A percentile compares a stretch with the other conserved stretches of the same genome.
Evolutionary conservation across 768 basidiomycete species (phyloP).

Genomic region (Boletus sp.): DNA sequence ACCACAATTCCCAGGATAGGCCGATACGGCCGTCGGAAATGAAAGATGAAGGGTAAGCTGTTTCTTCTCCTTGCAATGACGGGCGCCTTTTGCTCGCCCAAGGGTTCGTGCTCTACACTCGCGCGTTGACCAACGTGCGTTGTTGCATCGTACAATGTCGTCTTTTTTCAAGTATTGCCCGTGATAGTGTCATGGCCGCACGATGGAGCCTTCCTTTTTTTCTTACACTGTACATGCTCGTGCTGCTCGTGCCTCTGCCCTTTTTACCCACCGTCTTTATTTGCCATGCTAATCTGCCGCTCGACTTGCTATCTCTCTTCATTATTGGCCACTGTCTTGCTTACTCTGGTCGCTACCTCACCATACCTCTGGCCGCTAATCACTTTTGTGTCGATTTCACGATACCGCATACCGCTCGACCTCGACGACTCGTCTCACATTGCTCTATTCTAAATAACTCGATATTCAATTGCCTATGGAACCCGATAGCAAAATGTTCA

Average conservation of each 20-base stretch:
- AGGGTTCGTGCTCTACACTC: conserved; percentile 8
- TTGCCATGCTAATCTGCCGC: conserved; percentile 28
- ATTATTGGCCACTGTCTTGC: conserved; percentile 29
- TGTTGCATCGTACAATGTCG: conserved; percentile 13
- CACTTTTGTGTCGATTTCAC: conserved; percentile 32
- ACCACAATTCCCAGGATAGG: conserved; percentile 41
- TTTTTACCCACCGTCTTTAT: conserved; percentile 19
- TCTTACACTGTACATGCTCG: conserved; percentile 17
- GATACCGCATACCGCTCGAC: conserved; percentile 38
- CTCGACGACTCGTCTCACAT: conserved; percentile 27
- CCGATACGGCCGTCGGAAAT: conserved; percentile 67
- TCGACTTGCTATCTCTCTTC: conserved; percentile 22
- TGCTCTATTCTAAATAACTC: conserved; percentile 29
- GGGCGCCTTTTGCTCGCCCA: conserved; percentile 12
- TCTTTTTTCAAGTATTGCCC: conserved; percentile 12
- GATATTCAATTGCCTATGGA: conserved; percentile 29
- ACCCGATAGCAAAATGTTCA: conserved; percentile 79
- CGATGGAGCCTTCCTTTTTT: conserved; percentile 10
- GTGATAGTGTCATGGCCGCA: conserved; percentile 28
- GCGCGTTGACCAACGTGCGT: conserved; percentile 4
- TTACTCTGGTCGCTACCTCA: conserved; percentile 33
- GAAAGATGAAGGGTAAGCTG: conserved; percentile 80
- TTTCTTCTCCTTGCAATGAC: conserved; percentile 17
- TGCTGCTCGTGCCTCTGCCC: conserved; percentile 12
- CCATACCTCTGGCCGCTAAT: conserved; percentile 35